phyloP scores from a whole-genome alignment of 148 eudicot species.

The Chenopodium formosanum region DNA sequence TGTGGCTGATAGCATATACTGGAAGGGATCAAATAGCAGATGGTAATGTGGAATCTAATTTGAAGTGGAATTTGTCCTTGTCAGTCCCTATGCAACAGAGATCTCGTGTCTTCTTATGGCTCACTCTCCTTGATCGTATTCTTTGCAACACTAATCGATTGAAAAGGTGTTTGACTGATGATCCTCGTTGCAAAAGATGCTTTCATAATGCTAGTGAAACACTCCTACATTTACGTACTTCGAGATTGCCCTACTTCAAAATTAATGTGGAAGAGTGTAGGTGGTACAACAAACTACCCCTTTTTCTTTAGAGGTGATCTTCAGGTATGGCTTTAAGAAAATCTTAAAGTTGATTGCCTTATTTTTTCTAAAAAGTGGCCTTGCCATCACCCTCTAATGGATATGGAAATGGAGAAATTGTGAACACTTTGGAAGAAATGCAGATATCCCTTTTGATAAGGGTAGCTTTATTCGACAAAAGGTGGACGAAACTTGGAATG shows the following conservation, averaged over 20 bases:
- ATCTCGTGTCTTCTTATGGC: neutral
- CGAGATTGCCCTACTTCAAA: neutral
- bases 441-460: neutral
- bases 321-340: neutral
- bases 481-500: neutral
- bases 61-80: neutral
- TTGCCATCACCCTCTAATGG: neutral
- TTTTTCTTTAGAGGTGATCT: neutral
- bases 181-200: neutral
- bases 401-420: neutral
- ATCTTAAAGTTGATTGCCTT: neutral
- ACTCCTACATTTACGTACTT: neutral
- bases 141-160: neutral
- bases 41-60: rapidly evolving
- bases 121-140: neutral
- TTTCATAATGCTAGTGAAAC: neutral
- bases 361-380: neutral
- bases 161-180: neutral
- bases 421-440: neutral
- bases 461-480: neutral
- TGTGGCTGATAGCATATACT: neutral
- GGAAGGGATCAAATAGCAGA: neutral
- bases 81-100: neutral
- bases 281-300: neutral
- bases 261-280: neutral